Evolutionary conservation across 2,329 filamentous ascomycete species (phyloP).

Genomic region (Zasmidium angulare): DNA sequence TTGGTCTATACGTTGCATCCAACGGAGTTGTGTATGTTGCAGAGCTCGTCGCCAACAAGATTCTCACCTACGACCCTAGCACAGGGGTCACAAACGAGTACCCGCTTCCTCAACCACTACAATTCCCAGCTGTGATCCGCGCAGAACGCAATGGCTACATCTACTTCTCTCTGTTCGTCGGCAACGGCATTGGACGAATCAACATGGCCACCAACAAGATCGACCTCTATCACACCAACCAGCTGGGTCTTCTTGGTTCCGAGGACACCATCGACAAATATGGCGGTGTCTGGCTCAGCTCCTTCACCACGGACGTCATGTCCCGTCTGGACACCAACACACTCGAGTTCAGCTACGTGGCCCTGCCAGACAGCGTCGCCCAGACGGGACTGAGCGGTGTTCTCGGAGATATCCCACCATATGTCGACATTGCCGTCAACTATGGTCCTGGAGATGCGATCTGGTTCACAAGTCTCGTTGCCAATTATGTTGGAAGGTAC

Average conservation of each 20-base stretch:
- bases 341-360: slow-evolving; percentile 12
- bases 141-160: slow-evolving; percentile 23
- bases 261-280: slow-evolving; percentile 19
- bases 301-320: slow-evolving; percentile 17
- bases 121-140: slow-evolving; percentile 22
- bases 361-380: slow-evolving; percentile 9
- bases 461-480: slow-evolving; percentile 8
- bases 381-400: not conserved
- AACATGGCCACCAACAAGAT: slow-evolving; percentile 20
- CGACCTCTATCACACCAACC: slow-evolving; percentile 18
- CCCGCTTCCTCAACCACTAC: slow-evolving; percentile 15
- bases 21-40: slow-evolving; percentile 18
- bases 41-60: slow-evolving; percentile 20
- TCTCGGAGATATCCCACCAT: slow-evolving; percentile 11
- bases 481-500: slow-evolving; percentile 6
- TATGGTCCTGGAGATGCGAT: slow-evolving; percentile 14
- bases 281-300: slow-evolving; percentile 22
- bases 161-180: slow-evolving; percentile 24
- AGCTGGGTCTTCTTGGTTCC: slow-evolving; percentile 14
- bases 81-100: slow-evolving; percentile 20
- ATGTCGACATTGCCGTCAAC: slow-evolving; percentile 19
- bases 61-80: slow-evolving; percentile 16
- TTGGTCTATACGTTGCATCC: slow-evolving; percentile 18
- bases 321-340: slow-evolving; percentile 6
- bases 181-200: slow-evolving; percentile 25